A percentile compares a stretch with the other conserved stretches of the same genome.
Conservation (phyloP, 108 stramenopile species). For the Cyclotella baltica region DNA sequence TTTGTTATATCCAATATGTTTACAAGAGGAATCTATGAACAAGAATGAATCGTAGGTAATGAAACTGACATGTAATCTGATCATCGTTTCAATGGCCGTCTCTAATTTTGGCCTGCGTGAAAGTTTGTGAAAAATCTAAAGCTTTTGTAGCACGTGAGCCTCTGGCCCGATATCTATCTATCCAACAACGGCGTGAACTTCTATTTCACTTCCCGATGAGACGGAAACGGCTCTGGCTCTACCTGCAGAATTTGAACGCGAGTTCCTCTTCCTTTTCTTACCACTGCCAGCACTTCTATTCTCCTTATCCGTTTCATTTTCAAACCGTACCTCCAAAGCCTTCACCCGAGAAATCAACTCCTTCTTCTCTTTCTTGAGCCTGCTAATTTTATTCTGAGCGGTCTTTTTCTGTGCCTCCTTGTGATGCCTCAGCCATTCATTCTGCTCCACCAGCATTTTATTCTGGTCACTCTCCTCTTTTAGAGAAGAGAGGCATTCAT, state of each 20-base stretch:
- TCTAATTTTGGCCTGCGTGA: too few relatives aligned
- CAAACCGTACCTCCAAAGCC: neutral
- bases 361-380: constrained; percentile 2
- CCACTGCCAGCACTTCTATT: neutral
- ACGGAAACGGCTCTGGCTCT: constrained; percentile 4
- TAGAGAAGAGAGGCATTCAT: neutral
- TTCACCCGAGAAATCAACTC: neutral
- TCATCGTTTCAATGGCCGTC: too few relatives aligned
- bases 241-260: neutral
- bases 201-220: constrained; percentile 2
- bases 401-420: constrained; percentile 1
- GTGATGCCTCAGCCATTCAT: neutral
- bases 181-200: constrained; percentile 4
- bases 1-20: too few relatives aligned
- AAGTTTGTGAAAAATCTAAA: too few relatives aligned
- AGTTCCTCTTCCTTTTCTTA: neutral
- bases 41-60: too few relatives aligned
- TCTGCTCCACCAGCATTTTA: constrained; percentile 11
- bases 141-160: too few relatives aligned
- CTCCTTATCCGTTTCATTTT: neutral
- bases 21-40: too few relatives aligned
- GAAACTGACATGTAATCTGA: too few relatives aligned
- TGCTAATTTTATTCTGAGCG: neutral
- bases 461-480: neutral
- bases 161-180: constrained; percentile 23